Base-by-base conservation (phyloP, 2,329 filamentous ascomycete species). In the Neopestalotiopsis clavispora region DNA sequence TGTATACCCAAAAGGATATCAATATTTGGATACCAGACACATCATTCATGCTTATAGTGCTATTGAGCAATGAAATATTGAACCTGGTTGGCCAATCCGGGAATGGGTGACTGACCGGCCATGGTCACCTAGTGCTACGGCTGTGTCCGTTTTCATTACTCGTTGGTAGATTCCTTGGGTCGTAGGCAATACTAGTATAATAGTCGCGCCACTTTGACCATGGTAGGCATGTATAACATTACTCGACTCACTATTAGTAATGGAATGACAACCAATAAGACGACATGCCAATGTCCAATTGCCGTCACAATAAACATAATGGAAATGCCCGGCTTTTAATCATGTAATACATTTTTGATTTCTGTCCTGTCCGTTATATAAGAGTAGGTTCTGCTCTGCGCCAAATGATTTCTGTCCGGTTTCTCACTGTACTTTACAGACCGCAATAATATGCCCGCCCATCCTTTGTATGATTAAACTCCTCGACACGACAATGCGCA, bases 391-490 rank as follows among this genome's bases (percentile, higher is more conserved):
- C 45, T 57, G 32, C 20, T 23, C 30, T 20, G 23, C 49, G 45
- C 20, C 45, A 28, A 30, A 28, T 38, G 34, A 30, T 57, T 57
- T 32, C 40, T 28, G 42, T 58, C 20, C 52, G 17, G 23, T 49
- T 56, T 40, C 20, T 32, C 28, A 56, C 63, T 57, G 52, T 66
- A 42, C 63, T 66, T 45, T 23, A 30, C n/a, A 38, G 28, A 34
- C 14, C 45, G 20, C 23, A 57, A 10, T 20, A 30, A 52, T 49
- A 14, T 23, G 34, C 20, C 60, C 28, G 5, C 38, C 62, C 20
- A 14, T 52, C 40, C 28, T 32, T 7, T 49, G 52, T 40, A 66
- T 45, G 40, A 67, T 67, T 67, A 67, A 28, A 67, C 65, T 67
- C 65, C 65, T 42, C 34, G 65, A 67, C n/a, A 32, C 65, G 64